Conservation (phyloP, 2,329 filamentous ascomycete genomes). For the Penicillium glabrum region DNA sequence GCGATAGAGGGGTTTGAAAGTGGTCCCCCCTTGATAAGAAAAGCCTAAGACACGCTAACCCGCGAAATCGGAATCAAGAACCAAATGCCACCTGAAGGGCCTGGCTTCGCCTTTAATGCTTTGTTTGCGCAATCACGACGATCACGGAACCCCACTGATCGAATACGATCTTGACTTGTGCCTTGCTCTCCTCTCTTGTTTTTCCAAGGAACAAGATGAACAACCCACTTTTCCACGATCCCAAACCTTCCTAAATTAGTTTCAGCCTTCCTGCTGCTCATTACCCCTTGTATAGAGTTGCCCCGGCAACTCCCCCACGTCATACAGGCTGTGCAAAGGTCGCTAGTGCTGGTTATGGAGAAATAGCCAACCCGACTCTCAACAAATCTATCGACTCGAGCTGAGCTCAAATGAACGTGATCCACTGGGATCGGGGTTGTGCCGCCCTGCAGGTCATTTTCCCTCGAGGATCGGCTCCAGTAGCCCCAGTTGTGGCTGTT, state of each 20-base stretch:
- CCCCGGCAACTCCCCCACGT: slow-evolving; percentile 24
- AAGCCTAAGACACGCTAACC: background rate
- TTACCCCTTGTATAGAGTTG: slow-evolving; percentile 12
- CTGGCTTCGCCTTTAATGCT: background rate
- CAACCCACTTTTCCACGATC: slow-evolving; percentile 12
- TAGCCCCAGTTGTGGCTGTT: background rate
- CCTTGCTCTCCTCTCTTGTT: background rate
- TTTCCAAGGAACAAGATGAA: background rate
- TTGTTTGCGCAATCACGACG: background rate
- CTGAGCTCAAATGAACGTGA: slow-evolving; percentile 8
- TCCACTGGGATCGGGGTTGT: slow-evolving; percentile 9
- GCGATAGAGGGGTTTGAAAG: background rate
- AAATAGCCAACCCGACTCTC: too few species aligned
- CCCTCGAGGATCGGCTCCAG: slow-evolving; percentile 3
- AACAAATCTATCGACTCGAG: slow-evolving; percentile 12
- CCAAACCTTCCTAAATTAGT: slow-evolving; percentile 7
- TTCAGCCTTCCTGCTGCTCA: background rate
- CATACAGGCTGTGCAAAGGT: slow-evolving; percentile 15
- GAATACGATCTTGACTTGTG: slow-evolving; percentile 1
- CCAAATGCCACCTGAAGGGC: background rate
- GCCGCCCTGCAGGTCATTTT: slow-evolving; percentile 14
- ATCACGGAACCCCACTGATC: slow-evolving; percentile 2
- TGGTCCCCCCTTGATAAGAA: slow-evolving; percentile 7
- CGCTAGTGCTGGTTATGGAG: background rate
- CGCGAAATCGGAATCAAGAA: background rate